Evolutionary conservation across 2,329 filamentous ascomycete genomes (phyloP).

Genomic region (Talaromyces sp.): DNA sequence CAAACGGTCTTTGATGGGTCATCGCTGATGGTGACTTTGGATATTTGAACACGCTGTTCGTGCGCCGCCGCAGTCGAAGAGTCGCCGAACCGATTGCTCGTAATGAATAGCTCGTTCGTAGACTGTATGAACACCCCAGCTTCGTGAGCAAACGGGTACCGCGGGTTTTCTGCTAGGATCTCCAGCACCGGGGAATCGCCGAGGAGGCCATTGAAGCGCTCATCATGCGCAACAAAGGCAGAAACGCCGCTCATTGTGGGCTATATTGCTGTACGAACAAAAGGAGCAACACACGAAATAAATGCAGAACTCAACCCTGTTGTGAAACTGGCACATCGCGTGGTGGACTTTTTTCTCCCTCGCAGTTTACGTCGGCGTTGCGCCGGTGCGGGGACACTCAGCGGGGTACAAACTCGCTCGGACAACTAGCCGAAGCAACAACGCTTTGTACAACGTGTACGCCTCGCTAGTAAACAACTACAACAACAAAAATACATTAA

Average conservation of each 20-base stretch:
- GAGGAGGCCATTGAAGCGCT: neutral
- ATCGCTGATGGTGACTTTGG: conserved; percentile 11
- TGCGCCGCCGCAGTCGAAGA: conserved; percentile 7
- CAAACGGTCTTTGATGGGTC: conserved; percentile 6
- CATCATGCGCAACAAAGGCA: neutral
- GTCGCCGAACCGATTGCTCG: conserved; percentile 27
- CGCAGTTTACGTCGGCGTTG: neutral
- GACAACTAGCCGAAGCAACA: neutral
- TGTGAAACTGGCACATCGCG: neutral
- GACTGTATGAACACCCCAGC: conserved; percentile 34
- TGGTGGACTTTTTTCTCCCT: neutral
- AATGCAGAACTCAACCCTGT: no score
- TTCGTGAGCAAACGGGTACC: conserved; percentile 48
- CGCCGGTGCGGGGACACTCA: neutral
- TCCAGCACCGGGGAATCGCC: neutral
- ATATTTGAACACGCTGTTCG: conserved; percentile 19
- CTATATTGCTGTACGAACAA: neutral
- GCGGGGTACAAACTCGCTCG: neutral
- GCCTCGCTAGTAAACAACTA: neutral
- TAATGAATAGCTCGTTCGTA: conserved; percentile 31
- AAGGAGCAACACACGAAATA: neutral
- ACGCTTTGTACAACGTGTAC: no score
- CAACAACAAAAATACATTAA: no score
- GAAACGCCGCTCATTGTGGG: neutral
- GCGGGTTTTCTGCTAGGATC: conserved; percentile 23